phyloP scores from a whole-genome alignment of 1,284 basidiomycete genomes.

The Athelia sp. region DNA sequence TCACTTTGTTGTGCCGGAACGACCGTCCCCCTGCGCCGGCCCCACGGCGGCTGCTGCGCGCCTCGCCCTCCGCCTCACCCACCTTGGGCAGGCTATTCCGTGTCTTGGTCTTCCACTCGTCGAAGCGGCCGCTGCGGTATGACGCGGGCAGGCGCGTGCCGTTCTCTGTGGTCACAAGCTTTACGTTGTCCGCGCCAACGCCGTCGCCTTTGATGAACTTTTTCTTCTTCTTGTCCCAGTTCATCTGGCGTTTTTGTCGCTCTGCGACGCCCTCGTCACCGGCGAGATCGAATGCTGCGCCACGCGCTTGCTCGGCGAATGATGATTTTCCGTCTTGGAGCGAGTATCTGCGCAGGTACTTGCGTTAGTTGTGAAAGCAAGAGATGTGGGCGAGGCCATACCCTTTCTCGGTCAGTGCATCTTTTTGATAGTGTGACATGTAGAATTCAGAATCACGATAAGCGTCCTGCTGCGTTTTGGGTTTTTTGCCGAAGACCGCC shows the following conservation, averaged over 20 bases:
- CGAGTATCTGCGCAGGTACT: slow-evolving; percentile 63
- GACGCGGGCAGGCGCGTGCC: slow-evolving; percentile 90
- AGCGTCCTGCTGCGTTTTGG: slow-evolving; percentile 38
- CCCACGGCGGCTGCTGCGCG: slow-evolving; percentile 22
- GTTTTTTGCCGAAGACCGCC: slow-evolving; percentile 70
- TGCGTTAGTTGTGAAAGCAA: slow-evolving; percentile 6
- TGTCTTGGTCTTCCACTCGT: slow-evolving; percentile 89
- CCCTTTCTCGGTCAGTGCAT: slow-evolving; percentile 86
- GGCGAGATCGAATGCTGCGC: slow-evolving; percentile 79
- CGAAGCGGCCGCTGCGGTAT: slow-evolving; percentile 90
- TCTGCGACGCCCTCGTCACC: slow-evolving; percentile 72
- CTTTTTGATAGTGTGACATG: slow-evolving; percentile 87
- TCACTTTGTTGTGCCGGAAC: slow-evolving; percentile 65
- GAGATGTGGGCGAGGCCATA: slow-evolving; percentile 28
- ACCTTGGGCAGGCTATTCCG: slow-evolving; percentile 70
- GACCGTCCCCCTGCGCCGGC: slow-evolving; percentile 40
- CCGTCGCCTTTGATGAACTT: slow-evolving; percentile 88
- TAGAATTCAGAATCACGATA: slow-evolving; percentile 88
- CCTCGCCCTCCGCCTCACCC: slow-evolving; percentile 71
- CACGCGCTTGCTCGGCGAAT: slow-evolving; percentile 82
- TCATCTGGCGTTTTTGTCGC: slow-evolving; percentile 64
- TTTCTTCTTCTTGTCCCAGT: slow-evolving; percentile 97
- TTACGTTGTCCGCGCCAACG: slow-evolving; percentile 88
- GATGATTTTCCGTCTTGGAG: slow-evolving; percentile 76
- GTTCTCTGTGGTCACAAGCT: slow-evolving; percentile 91